Conservation (phyloP, 2,329 filamentous ascomycete genomes). For the Colletotrichum kahawae region DNA sequence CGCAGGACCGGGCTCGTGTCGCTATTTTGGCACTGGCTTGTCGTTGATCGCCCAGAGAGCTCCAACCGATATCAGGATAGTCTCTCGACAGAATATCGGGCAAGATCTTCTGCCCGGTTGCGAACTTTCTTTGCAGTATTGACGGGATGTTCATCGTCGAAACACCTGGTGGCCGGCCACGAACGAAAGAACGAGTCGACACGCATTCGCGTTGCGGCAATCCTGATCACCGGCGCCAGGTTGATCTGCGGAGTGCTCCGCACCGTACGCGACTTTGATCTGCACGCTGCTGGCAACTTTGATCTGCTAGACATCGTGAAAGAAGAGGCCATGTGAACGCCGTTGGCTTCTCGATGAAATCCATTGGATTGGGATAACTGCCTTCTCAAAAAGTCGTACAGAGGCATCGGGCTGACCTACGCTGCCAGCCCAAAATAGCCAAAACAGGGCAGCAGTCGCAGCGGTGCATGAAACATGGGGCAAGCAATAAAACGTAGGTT, state of each 20-base stretch:
- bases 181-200: background rate
- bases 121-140: background rate
- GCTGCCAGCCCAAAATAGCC: background rate
- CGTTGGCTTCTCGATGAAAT: background rate
- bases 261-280: background rate
- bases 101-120: background rate
- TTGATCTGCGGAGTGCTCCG: background rate
- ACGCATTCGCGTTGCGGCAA: background rate
- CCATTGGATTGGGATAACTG: background rate
- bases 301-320: background rate
- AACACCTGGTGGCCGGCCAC: background rate
- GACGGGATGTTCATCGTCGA: background rate
- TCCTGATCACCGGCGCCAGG: background rate
- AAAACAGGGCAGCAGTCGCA: background rate
- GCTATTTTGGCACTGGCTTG: background rate
- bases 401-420: background rate
- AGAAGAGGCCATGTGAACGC: background rate
- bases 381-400: background rate
- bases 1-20: background rate
- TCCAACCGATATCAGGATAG: background rate
- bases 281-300: background rate
- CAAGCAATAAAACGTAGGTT: background rate
- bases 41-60: background rate
- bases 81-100: background rate
- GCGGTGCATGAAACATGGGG: conserved; percentile 11